Evolutionary conservation across 495 filamentous ascomycete species (phyloP).

Genomic region (Thermochaetoides thermophila): DNA sequence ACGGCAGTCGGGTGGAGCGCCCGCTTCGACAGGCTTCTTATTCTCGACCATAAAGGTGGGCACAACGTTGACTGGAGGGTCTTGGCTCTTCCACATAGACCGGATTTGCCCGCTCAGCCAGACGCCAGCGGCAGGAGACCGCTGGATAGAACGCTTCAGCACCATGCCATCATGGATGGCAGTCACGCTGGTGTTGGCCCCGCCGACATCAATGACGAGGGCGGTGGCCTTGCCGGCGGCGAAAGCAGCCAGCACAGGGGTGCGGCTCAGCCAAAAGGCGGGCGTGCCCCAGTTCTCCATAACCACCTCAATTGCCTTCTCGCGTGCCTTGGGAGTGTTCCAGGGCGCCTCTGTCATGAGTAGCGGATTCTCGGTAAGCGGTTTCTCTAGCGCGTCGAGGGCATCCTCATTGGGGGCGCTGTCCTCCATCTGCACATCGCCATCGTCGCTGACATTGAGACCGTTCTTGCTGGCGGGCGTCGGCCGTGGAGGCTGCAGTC

Average conservation of each 20-base stretch:
- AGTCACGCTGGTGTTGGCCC: conserved; percentile 78
- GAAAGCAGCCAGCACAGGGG: conserved; percentile 49
- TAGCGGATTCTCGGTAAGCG: conserved; percentile 75
- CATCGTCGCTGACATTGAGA: conserved; percentile 36
- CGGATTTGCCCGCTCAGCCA: conserved; percentile 83
- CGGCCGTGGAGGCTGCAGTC: conserved; percentile 57
- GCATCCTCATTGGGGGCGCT: conserved; percentile 36
- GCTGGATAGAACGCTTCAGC: conserved; percentile 71
- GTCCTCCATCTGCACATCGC: conserved; percentile 39
- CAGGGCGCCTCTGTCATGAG: conserved; percentile 90
- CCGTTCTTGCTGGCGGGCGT: conserved; percentile 56
- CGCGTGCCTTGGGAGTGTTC: conserved; percentile 74
- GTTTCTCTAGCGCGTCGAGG: conserved; percentile 56
- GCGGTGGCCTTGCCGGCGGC: conserved; percentile 83
- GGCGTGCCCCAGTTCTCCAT: conserved; percentile 94
- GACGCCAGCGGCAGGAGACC: conserved; percentile 71
- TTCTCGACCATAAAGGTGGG: conserved; percentile 77
- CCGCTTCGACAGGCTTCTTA: conserved; percentile 81
- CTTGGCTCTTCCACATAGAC: conserved; percentile 54
- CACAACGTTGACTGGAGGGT: conserved; percentile 65
- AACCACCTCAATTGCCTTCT: conserved; percentile 82
- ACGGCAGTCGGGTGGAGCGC: conserved; percentile 46
- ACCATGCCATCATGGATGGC: conserved; percentile 91
- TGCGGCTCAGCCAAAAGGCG: conserved; percentile 72
- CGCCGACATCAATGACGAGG: conserved; percentile 82